phyloP scores from a whole-genome alignment of 2,329 filamentous ascomycete genomes.

The Emericellopsis cladophorae region DNA sequence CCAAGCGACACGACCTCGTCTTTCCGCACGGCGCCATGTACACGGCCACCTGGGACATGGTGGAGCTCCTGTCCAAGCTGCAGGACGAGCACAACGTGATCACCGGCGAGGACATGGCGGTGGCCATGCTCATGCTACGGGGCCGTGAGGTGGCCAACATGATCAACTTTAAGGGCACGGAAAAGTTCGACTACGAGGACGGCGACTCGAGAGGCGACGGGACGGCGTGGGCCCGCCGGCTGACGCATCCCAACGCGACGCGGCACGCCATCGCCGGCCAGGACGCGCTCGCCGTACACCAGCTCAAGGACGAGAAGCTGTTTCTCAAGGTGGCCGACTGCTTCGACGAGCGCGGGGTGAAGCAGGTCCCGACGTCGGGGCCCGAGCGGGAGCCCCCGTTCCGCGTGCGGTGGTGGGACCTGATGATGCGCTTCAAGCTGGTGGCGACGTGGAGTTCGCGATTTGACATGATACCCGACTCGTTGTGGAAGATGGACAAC shows the following conservation, averaged over 20 bases:
- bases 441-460: neutral
- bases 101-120: slow-evolving; percentile 16
- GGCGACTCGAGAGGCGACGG: slow-evolving; percentile 12
- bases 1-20: slow-evolving; percentile 8
- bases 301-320: slow-evolving; percentile 11
- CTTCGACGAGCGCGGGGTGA: slow-evolving; percentile 14
- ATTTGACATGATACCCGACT: slow-evolving; percentile 4
- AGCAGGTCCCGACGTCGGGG: slow-evolving; percentile 4
- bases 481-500: slow-evolving; percentile 2
- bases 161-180: slow-evolving; percentile 13
- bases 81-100: slow-evolving; percentile 12
- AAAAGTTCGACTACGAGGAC: slow-evolving; percentile 18
- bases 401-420: slow-evolving; percentile 10
- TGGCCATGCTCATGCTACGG: slow-evolving; percentile 14
- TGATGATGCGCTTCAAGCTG: slow-evolving; percentile 3
- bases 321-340: slow-evolving; percentile 15
- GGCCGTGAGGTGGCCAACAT: slow-evolving; percentile 10
- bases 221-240: slow-evolving; percentile 13
- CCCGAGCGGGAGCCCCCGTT: slow-evolving; percentile 4
- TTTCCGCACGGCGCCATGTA: slow-evolving; percentile 20
- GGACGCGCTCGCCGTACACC: slow-evolving; percentile 12
- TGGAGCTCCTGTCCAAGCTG: slow-evolving; percentile 12
- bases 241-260: slow-evolving; percentile 10
- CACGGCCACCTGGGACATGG: slow-evolving; percentile 18
- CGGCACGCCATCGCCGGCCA: slow-evolving; percentile 11